Percentiles rank a stretch among this genome's conserved stretches.
Evolutionary conservation across 164 flowering plant genomes (phyloP).

Genomic region (Buxus sempervirens): DNA sequence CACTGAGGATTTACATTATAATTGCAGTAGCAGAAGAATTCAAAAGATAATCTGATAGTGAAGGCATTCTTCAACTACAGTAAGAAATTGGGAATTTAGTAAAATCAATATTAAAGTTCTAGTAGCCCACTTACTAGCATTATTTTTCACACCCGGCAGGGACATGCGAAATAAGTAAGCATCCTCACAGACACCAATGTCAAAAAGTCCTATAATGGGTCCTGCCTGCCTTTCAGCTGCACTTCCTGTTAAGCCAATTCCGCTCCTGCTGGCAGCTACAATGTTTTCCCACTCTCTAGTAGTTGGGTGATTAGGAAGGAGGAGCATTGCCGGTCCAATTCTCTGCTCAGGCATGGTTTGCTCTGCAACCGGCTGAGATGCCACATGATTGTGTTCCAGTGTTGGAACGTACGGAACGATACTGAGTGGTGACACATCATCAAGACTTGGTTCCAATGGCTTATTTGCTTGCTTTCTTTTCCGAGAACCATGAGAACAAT

Average conservation of each 20-base stretch:
- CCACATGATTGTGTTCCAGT: not conserved
- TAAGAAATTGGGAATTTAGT: not conserved
- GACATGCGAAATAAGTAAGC: conserved; percentile 62
- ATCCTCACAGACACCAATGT: conserved; percentile 60
- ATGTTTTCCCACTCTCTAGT: conserved; percentile 38
- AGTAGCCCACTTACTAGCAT: conserved; percentile 49
- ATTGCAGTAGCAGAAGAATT: not conserved
- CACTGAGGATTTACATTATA: too few species aligned
- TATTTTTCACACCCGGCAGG: conserved; percentile 73
- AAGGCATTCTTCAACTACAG: not conserved
- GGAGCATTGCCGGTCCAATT: conserved; percentile 37
- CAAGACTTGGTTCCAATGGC: conserved; percentile 7
- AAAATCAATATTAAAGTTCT: not conserved
- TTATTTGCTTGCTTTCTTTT: conserved; percentile 12
- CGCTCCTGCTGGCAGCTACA: conserved; percentile 35
- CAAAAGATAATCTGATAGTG: too few species aligned
- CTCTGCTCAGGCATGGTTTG: conserved; percentile 11
- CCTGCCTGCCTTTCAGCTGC: conserved; percentile 57
- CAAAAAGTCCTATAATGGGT: conserved; percentile 51
- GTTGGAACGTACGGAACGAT: conserved; percentile 25
- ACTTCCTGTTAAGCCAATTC: conserved; percentile 54
- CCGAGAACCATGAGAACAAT: conserved; percentile 6
- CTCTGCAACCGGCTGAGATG: conserved; percentile 8
- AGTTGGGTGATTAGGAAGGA: conserved; percentile 47
- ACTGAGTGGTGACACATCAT: conserved; percentile 27